phyloP scores from a whole-genome alignment of 2,329 filamentous ascomycete genomes.

The Aureobasidium sp. region DNA sequence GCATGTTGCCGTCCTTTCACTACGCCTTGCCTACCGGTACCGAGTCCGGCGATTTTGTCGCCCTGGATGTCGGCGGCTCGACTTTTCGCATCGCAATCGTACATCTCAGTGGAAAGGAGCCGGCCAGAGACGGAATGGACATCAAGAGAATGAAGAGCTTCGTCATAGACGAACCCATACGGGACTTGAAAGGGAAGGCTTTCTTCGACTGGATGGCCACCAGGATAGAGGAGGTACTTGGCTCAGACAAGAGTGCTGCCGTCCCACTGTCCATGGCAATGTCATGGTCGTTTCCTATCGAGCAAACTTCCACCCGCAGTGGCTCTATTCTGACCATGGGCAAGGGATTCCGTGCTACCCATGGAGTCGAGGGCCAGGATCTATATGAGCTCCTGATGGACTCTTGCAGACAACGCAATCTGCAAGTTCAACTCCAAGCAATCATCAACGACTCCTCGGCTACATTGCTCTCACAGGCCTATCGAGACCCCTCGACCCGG shows the following conservation, averaged over 20 bases:
- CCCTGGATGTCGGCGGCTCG: constrained; percentile 57
- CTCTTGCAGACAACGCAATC: constrained; percentile 44
- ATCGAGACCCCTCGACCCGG: constrained; percentile 50
- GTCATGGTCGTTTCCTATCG: constrained; percentile 58
- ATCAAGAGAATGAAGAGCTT: constrained; percentile 47
- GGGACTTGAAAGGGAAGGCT: constrained; percentile 43
- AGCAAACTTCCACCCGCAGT: constrained; percentile 52
- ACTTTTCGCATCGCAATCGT: constrained; percentile 56
- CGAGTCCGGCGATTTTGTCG: constrained; percentile 52
- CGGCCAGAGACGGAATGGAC: constrained; percentile 33
- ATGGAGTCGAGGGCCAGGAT: constrained; percentile 51
- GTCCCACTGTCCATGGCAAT: constrained; percentile 47
- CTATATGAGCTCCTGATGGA: constrained; percentile 50
- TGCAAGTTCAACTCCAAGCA: constrained; percentile 52
- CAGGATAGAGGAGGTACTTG: constrained; percentile 47
- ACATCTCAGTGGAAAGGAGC: constrained; percentile 40
- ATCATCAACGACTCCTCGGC: constrained; percentile 58
- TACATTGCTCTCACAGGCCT: constrained; percentile 53
- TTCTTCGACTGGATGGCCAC: constrained; percentile 62
- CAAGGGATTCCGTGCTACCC: constrained; percentile 54
- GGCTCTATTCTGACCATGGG: constrained; percentile 54
- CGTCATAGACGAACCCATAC: constrained; percentile 48
- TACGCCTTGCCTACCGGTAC: constrained; percentile 50
- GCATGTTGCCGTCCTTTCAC: constrained; percentile 59
- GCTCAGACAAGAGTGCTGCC: constrained; percentile 29